Evolutionary conservation across 2,329 filamentous ascomycete genomes (phyloP).

Genomic region (Colletotrichum navitas): DNA sequence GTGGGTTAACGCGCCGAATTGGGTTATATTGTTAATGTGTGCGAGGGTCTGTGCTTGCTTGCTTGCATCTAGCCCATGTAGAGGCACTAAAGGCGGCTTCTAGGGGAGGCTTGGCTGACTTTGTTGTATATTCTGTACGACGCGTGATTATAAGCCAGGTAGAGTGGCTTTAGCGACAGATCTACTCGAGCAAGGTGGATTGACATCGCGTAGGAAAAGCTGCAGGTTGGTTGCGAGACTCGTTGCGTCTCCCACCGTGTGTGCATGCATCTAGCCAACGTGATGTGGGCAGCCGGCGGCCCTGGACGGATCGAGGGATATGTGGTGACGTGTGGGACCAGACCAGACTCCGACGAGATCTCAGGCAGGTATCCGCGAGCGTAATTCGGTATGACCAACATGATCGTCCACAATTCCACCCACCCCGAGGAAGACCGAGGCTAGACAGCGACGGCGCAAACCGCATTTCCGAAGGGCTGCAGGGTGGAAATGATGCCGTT

Average conservation of each 20-base stretch:
- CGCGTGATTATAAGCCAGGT: too few relatives aligned
- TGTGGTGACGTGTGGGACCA: not conserved
- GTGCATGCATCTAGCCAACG: not conserved
- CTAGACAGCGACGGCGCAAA: not conserved
- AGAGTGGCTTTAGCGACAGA: not conserved
- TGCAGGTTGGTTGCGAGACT: not conserved
- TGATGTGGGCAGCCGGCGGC: not conserved
- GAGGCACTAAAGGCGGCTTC: not conserved
- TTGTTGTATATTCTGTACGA: not conserved
- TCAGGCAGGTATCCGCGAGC: not conserved
- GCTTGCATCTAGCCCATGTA: not conserved
- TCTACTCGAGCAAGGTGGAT: not conserved
- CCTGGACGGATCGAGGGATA: conserved; percentile 9
- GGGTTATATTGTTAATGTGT: not conserved
- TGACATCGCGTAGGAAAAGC: not conserved
- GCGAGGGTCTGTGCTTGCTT: not conserved
- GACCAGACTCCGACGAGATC: not conserved
- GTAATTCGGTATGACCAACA: not conserved
- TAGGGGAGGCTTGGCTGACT: not conserved
- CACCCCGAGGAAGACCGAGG: not conserved
- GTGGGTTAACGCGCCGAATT: not conserved
- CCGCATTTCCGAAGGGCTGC: not conserved
- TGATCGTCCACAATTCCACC: not conserved
- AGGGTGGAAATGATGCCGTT: not conserved
- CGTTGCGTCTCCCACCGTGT: not conserved